Conservation (phyloP, 2,329 filamentous ascomycete genomes). For the Ophiostoma pallidulum region DNA sequence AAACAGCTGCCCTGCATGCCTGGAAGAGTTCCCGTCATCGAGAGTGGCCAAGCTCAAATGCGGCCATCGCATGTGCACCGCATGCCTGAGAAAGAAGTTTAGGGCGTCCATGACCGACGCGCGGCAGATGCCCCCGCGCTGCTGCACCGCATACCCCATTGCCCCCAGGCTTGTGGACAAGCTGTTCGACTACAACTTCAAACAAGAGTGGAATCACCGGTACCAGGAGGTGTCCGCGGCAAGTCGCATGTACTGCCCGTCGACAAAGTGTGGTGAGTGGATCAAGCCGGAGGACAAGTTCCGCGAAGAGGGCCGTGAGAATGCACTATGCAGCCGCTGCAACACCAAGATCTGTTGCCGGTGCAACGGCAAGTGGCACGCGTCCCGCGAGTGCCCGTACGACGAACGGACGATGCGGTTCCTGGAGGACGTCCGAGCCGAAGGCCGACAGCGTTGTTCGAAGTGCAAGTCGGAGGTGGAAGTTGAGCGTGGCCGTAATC, state of each 20-base stretch:
- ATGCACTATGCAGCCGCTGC: constrained; percentile 62
- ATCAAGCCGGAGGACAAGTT: constrained; percentile 64
- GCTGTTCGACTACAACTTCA: constrained; percentile 65
- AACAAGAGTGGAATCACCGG: constrained; percentile 70
- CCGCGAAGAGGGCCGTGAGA: constrained; percentile 50
- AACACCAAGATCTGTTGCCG: constrained; percentile 62
- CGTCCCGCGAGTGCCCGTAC: constrained; percentile 56
- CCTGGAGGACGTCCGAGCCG: constrained; percentile 54
- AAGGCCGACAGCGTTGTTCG: constrained; percentile 68
- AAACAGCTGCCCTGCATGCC: constrained; percentile 63
- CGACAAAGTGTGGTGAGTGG: constrained; percentile 64
- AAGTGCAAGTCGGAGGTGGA: constrained; percentile 67
- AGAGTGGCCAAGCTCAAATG: constrained; percentile 66
- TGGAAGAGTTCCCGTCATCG: constrained; percentile 54
- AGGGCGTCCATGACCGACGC: constrained; percentile 66
- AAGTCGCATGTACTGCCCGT: constrained; percentile 70
- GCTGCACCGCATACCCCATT: constrained; percentile 66
- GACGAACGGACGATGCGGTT: constrained; percentile 57
- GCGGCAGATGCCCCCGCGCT: constrained; percentile 74
- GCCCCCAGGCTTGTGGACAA: constrained; percentile 66
- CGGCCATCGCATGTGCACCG: constrained; percentile 70
- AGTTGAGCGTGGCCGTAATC: constrained; percentile 73
- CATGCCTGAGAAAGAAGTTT: constrained; percentile 67
- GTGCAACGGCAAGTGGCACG: constrained; percentile 70
- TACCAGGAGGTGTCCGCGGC: constrained; percentile 66